Conservation (phyloP, 2,329 filamentous ascomycete species). For the Fusarium brevicatenulatum region DNA sequence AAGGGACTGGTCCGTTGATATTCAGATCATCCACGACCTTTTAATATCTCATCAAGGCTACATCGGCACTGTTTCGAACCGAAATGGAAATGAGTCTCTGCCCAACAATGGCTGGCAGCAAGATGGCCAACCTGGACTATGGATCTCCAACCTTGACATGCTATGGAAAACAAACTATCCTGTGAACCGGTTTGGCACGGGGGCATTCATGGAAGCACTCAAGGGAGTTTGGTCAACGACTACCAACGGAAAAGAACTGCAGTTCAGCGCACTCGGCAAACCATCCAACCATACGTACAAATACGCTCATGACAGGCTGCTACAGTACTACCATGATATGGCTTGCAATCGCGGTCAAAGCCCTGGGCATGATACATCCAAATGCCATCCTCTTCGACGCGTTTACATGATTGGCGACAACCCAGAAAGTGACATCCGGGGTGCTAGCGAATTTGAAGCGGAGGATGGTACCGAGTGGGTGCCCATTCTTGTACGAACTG, state of each 20-base stretch:
- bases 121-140: slow-evolving; percentile 82
- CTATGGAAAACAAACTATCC: slow-evolving; percentile 89
- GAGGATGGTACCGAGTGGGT: slow-evolving; percentile 77
- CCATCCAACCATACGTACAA: slow-evolving; percentile 80
- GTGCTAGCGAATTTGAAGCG: slow-evolving; percentile 81
- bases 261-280: slow-evolving; percentile 81
- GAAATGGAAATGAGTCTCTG: slow-evolving; percentile 72
- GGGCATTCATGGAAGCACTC: slow-evolving; percentile 85
- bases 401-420: slow-evolving; percentile 98
- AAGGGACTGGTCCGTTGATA: slow-evolving; percentile 93
- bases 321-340: slow-evolving; percentile 58
- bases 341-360: slow-evolving; percentile 27
- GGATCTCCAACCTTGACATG: slow-evolving; percentile 91
- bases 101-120: slow-evolving; percentile 83
- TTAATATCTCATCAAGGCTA: slow-evolving; percentile 82
- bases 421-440: slow-evolving; percentile 88
- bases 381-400: slow-evolving; percentile 66
- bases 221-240: slow-evolving; percentile 81
- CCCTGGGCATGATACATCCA: slow-evolving; percentile 17
- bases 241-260: slow-evolving; percentile 70
- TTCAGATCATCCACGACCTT: slow-evolving; percentile 84
- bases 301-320: slow-evolving; percentile 78
- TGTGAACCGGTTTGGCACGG: slow-evolving; percentile 88
- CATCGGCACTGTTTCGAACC: slow-evolving; percentile 79
- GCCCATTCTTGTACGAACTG: slow-evolving; percentile 81